A percentile compares a stretch with the other conserved stretches of the same genome.
Conservation (phyloP, 306 rosid genomes). For the Bauhinia variegata region DNA sequence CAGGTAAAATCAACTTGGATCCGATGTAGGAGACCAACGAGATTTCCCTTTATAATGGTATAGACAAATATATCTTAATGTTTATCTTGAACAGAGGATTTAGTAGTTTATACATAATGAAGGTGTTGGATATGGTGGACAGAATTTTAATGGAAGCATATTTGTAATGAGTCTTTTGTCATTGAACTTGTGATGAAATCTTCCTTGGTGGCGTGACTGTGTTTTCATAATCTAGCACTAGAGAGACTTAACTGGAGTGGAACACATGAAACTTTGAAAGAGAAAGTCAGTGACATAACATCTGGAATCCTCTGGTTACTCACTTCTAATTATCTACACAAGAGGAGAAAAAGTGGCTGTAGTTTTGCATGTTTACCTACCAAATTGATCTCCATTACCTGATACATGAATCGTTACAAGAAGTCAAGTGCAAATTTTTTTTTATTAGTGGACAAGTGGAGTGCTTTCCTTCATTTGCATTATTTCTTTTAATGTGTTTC, state of each 20-base stretch:
- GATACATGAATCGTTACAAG: slow-evolving; percentile 13
- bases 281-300: background rate
- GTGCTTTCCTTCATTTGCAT: slow-evolving; percentile 19
- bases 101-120: slow-evolving; percentile 17
- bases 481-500: slow-evolving; percentile 21
- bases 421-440: slow-evolving; percentile 13
- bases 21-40: no score
- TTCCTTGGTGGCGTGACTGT: slow-evolving; percentile 16
- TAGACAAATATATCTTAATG: background rate
- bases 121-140: slow-evolving; percentile 2
- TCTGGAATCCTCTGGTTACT: no score
- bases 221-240: slow-evolving; percentile 11
- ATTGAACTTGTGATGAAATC: background rate
- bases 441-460: slow-evolving; percentile 3
- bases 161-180: slow-evolving; percentile 24
- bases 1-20: no score
- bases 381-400: slow-evolving; percentile 10
- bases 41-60: no score
- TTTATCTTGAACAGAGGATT: slow-evolving; percentile 4
- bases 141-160: slow-evolving; percentile 12
- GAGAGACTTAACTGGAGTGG: slow-evolving; percentile 1
- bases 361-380: slow-evolving; percentile 24
- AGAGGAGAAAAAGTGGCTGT: background rate
- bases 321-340: background rate
- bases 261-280: background rate